These are phyloP conservation scores for Thymus mandschuricus DNA, from an alignment of 257 asterid genomes.

Conservation along the genomic window DNA sequence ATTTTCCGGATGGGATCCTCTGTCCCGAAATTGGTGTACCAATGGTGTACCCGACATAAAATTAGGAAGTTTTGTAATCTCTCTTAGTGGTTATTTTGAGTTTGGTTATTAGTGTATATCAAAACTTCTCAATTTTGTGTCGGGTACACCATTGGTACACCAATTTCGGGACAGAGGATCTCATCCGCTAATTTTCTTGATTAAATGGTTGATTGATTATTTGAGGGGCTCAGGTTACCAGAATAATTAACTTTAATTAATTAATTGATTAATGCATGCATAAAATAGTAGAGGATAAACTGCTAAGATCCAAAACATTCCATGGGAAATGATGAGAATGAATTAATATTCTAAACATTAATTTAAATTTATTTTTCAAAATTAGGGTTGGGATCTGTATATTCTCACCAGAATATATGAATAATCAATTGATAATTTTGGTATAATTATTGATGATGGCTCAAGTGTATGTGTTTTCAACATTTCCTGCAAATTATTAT, in stretches of 20 bases:
- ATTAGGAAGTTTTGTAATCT: too few relatives aligned
- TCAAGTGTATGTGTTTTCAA: not conserved
- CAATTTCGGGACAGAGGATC: too few relatives aligned
- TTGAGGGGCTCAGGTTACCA: not conserved
- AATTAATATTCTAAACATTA: not conserved
- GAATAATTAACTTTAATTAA: slow-evolving; percentile 17
- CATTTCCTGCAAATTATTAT: not conserved
- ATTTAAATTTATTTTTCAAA: not conserved
- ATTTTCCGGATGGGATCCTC: too few relatives aligned
- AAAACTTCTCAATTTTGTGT: too few relatives aligned
- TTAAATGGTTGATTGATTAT: not conserved
- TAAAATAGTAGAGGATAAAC: not conserved
- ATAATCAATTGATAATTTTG: not conserved
- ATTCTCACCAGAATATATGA: not conserved
- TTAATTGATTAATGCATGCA: not conserved
- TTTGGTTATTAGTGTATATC: too few relatives aligned
- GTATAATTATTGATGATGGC: not conserved
- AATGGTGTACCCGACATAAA: too few relatives aligned
- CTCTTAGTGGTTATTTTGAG: too few relatives aligned
- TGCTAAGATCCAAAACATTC: slow-evolving; percentile 31
- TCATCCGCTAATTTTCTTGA: too few relatives aligned
- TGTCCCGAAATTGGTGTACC: too few relatives aligned
- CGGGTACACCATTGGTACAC: too few relatives aligned
- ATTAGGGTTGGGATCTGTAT: not conserved
- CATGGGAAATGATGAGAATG: slow-evolving; percentile 3